A percentile compares a stretch with the other conserved stretches of the same genome.
Conservation (phyloP, 768 basidiomycete genomes). For the Punctularia strigosozonata region DNA sequence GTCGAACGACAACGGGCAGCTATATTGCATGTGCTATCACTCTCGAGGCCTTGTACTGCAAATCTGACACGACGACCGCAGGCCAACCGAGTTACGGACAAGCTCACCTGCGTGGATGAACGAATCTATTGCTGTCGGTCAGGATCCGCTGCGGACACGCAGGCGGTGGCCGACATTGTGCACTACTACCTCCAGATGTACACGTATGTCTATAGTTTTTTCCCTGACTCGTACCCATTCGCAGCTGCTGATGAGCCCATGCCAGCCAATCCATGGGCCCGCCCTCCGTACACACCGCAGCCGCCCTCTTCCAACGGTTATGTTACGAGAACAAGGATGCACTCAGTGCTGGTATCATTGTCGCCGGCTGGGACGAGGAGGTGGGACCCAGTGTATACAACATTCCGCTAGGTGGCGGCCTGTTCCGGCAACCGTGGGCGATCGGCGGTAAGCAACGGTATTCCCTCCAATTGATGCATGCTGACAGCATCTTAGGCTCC, state of each 20-base stretch:
- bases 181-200: constrained; percentile 73
- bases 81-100: constrained; percentile 99
- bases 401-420: constrained; percentile 91
- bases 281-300: constrained; percentile 75
- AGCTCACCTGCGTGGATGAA: constrained; percentile 92
- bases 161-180: constrained; percentile 87
- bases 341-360: constrained; percentile 89
- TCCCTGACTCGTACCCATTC: constrained; percentile 1
- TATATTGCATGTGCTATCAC: constrained; percentile 62
- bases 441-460: constrained; percentile 65
- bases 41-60: not conserved
- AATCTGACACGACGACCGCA: constrained; percentile 16
- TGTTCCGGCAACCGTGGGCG: constrained; percentile 97
- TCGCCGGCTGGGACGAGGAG: constrained; percentile 94
- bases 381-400: constrained; percentile 90
- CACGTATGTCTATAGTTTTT: constrained; percentile 33
- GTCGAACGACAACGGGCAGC: constrained; percentile 91
- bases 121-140: constrained; percentile 99
- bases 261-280: constrained; percentile 46
- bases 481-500: constrained; percentile 41
- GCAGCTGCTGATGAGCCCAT: too few species aligned
- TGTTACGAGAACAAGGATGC: constrained; percentile 92
- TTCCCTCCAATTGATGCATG: constrained; percentile 1
- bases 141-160: constrained; percentile 96
- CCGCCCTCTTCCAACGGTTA: constrained; percentile 71